phyloP scores from a whole-genome alignment of 495 filamentous ascomycete genomes.

The Poronia punctata region DNA sequence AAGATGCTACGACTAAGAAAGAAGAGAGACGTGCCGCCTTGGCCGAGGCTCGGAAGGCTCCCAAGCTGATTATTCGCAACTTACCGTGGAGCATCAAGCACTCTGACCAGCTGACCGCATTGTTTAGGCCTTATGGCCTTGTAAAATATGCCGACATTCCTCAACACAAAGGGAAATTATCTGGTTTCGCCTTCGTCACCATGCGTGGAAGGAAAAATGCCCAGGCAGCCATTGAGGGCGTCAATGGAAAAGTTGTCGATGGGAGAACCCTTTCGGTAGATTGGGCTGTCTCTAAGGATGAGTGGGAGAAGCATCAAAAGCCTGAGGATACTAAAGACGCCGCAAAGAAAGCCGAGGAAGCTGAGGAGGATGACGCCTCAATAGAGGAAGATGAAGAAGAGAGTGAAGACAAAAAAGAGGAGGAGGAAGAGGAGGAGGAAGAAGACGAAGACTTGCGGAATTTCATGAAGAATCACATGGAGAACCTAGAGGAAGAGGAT shows the following conservation, averaged over 20 bases:
- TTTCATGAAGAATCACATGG: constrained; percentile 38
- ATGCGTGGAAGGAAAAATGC: constrained; percentile 86
- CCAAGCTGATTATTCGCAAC: constrained; percentile 90
- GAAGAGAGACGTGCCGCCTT: constrained; percentile 48
- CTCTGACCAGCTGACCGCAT: constrained; percentile 62
- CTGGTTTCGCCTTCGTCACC: constrained; percentile 90
- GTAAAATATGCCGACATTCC: constrained; percentile 77
- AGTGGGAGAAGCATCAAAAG: constrained; percentile 63
- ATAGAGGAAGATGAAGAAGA: constrained; percentile 11
- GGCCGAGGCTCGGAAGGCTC: constrained; percentile 51
- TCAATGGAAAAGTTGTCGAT: constrained; percentile 89
- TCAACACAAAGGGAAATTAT: constrained; percentile 61
- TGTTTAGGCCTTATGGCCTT: constrained; percentile 86
- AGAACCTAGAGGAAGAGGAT: constrained; percentile 46
- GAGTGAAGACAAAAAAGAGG: constrained; percentile 20
- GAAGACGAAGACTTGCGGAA: constrained; percentile 37
- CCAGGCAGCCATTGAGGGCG: constrained; percentile 71
- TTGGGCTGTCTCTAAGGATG: constrained; percentile 89
- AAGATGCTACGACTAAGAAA: constrained; percentile 44
- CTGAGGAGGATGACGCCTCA: constrained; percentile 22
- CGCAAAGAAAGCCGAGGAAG: constrained; percentile 26
- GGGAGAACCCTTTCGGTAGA: constrained; percentile 84
- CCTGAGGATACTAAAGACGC: constrained; percentile 24
- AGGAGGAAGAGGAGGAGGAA: constrained; percentile 28
- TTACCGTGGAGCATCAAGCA: constrained; percentile 92